Base-by-base conservation (phyloP, 352 stramenopile species). In the Globisporangium alternatum region DNA sequence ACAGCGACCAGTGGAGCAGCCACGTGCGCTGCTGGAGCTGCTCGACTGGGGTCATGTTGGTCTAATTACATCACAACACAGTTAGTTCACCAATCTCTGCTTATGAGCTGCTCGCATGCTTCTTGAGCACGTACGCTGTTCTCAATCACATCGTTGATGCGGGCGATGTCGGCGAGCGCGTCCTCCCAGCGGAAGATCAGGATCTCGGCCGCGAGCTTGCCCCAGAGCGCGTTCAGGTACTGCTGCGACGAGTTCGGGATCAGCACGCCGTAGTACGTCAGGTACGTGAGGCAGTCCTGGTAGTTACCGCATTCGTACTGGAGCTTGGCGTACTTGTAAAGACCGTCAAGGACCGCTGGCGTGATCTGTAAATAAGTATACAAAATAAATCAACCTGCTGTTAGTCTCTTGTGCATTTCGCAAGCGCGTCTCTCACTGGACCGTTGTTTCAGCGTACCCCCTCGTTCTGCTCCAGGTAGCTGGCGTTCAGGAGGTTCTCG, bases 1-100 rank as follows among this genome's bases (percentile, higher is more conserved):
- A 99, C 22, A 99, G 82, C 62, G 90, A 93, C 97, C 97, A 99
- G 82, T 99, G 97, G 47, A 99, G 82, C 31, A 99, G 80, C 97
- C 97, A 99, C 51, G 93, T 98, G 66, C 97, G 90, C 81, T 99
- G 95, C 80, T 99, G 91, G 19, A 99, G 89, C 71, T 97, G 91
- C 70, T 98, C 84, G 41, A 98, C 83, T 12, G 95, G 77, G 53
- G 82, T 83, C 80, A 91, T 92, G 22, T 76, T 66, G 39, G 68
- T 77, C 83, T 92, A n/a, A 6, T 25, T 12, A 62, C 22, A 52
- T 58, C 19, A 69, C 8, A 22, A 62, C 30, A 39, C 39, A 1
- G 30, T n/a, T 30, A 51, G 39, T 43, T 2, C 5, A 35, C 17
- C 21, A 33, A 2, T 25, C 22, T 54, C 17, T 13, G 12, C 25